Percentiles rank a stretch among this genome's conserved stretches.
Conservation (phyloP, 148 eudicot species). For the Camellia lanceoleosa region DNA sequence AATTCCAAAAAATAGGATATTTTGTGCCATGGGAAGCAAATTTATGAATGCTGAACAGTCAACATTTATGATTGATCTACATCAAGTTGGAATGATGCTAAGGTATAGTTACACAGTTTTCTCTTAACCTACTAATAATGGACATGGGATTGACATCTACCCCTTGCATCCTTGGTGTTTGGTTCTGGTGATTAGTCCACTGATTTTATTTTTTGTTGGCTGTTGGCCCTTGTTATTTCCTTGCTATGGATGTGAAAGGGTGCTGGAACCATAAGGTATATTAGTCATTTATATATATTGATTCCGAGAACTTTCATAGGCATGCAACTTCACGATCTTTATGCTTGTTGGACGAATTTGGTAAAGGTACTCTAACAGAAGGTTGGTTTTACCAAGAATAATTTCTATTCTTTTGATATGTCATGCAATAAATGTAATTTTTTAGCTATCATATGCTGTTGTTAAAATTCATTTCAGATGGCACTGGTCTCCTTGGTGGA, state of each 20-base stretch:
- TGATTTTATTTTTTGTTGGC: neutral
- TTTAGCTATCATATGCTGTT: neutral
- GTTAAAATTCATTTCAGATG: conserved; percentile 60
- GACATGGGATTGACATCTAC: neutral
- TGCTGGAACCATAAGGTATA: neutral
- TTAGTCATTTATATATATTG: neutral
- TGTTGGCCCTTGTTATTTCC: neutral
- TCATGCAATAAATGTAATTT: neutral
- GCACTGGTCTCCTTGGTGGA: conserved; percentile 96
- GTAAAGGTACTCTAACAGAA: conserved; percentile 97
- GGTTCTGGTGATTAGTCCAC: neutral
- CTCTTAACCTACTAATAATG: neutral
- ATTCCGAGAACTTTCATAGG: conserved; percentile 34
- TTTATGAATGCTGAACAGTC: conserved; percentile 90
- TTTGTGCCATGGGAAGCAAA: conserved; percentile 95
- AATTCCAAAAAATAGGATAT: conserved; percentile 54
- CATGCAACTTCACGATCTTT: conserved; percentile 83
- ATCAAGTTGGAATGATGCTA: conserved; percentile 95
- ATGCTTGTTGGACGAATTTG: conserved; percentile 93
- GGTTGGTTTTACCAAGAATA: conserved; percentile 39
- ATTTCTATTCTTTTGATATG: conserved; percentile 5
- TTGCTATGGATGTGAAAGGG: neutral
- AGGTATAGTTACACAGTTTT: conserved; percentile 42
- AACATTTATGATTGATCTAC: conserved; percentile 97
- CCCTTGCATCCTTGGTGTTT: neutral